Evolutionary conservation across 352 stramenopile species (phyloP).

Genomic region (Phytopythium montanum): DNA sequence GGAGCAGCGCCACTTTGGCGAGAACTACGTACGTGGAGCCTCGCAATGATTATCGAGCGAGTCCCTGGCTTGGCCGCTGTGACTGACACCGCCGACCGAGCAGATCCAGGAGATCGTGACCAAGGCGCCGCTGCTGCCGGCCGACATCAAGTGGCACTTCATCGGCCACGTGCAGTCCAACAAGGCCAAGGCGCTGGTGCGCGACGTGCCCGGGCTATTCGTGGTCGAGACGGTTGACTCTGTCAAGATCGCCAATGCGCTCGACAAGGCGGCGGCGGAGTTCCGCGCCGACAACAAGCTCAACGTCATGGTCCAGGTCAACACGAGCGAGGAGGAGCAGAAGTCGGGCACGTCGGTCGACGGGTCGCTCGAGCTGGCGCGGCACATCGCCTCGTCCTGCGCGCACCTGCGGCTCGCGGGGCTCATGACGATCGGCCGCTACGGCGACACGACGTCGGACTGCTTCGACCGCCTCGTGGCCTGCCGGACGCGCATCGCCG

Average conservation of each 20-base stretch:
- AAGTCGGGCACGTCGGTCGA: slow-evolving; percentile 92
- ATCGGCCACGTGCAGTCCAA: slow-evolving; percentile 99
- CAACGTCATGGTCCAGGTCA: slow-evolving; percentile 97
- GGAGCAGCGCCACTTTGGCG: slow-evolving; percentile 94
- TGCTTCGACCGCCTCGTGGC: slow-evolving; percentile 90
- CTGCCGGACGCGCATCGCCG: slow-evolving; percentile 67
- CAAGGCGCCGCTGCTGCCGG: slow-evolving; percentile 88
- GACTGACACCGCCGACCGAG: not conserved
- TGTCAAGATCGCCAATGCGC: slow-evolving; percentile 95
- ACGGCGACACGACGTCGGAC: slow-evolving; percentile 87
- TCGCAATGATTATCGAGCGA: not conserved
- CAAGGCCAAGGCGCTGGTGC: slow-evolving; percentile 93
- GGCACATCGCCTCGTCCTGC: slow-evolving; percentile 91
- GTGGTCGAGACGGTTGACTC: slow-evolving; percentile 96
- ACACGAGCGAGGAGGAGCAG: slow-evolving; percentile 97
- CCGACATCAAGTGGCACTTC: slow-evolving; percentile 96
- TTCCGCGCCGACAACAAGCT: slow-evolving; percentile 74
- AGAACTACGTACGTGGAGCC: slow-evolving; percentile 94
- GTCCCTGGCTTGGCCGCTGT: not conserved
- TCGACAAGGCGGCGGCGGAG: slow-evolving; percentile 86
- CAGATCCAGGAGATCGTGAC: slow-evolving; percentile 95
- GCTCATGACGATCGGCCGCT: slow-evolving; percentile 98
- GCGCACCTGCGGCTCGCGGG: slow-evolving; percentile 91
- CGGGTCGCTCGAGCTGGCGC: slow-evolving; percentile 70
- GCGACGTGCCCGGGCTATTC: slow-evolving; percentile 91